These are phyloP conservation scores for Coffea humblotiana DNA, from an alignment of 305 asterid genomes.

Conservation along the genomic window DNA sequence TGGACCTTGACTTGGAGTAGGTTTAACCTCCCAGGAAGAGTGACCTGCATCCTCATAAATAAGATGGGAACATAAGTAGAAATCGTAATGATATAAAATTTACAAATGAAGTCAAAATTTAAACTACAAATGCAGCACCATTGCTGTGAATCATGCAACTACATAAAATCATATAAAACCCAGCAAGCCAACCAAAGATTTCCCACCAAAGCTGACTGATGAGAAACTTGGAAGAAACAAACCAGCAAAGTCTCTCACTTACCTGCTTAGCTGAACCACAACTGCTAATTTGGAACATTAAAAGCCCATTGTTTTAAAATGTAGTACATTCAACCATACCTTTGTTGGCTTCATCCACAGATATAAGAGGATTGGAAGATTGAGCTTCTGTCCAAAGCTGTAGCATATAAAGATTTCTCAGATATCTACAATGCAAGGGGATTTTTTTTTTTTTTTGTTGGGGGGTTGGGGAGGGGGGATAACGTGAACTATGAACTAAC, in stretches of 20 bases:
- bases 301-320: not conserved
- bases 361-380: conserved; percentile 34
- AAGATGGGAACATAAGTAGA: not conserved
- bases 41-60: conserved; percentile 32
- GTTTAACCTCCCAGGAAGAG: conserved; percentile 60
- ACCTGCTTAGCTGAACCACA: not conserved
- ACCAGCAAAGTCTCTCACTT: not conserved
- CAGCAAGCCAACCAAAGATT: not conserved
- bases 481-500: conserved; percentile 33
- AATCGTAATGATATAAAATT: not conserved
- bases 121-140: not conserved
- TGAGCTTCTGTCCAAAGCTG: conserved; percentile 49
- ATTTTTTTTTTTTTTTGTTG: no score
- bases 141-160: not conserved
- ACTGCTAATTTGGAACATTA: not conserved
- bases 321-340: conserved; percentile 36
- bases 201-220: not conserved
- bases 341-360: conserved; percentile 40
- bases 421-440: not conserved
- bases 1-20: conserved; percentile 42
- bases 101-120: not conserved
- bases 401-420: not conserved
- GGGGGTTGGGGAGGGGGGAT: not conserved
- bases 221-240: not conserved
- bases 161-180: not conserved